Conservation (phyloP, 2,329 filamentous ascomycete species). For the Curvularia sp. region DNA sequence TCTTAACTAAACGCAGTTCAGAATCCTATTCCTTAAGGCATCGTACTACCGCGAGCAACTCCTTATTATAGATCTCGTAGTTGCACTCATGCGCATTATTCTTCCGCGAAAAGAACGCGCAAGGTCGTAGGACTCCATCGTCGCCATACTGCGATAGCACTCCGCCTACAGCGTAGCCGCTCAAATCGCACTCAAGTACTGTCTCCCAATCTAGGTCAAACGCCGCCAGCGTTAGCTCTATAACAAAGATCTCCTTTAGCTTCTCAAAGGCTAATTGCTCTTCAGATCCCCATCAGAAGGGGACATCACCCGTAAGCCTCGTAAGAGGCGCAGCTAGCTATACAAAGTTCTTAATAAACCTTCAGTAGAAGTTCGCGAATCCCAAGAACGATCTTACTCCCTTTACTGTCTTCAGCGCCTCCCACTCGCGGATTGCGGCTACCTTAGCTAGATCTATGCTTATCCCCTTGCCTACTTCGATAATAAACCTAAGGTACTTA, state of each 20-base stretch:
- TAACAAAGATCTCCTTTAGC: too few relatives aligned
- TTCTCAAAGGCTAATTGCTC: too few relatives aligned
- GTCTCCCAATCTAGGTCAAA: too few relatives aligned
- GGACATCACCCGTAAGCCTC: neutral
- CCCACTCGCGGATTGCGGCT: neutral
- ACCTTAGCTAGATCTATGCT: neutral
- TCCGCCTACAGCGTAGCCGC: neutral
- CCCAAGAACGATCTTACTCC: neutral
- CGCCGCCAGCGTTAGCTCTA: too few relatives aligned
- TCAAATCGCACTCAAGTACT: neutral
- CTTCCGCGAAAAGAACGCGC: too few relatives aligned
- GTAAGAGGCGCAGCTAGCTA: neutral
- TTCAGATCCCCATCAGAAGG: neutral
- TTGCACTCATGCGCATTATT: neutral
- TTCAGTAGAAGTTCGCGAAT: too few relatives aligned
- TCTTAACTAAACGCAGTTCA: neutral
- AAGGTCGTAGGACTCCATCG: neutral
- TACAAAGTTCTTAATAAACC: neutral
- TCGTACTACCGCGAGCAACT: neutral
- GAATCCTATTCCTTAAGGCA: neutral
- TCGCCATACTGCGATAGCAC: neutral
- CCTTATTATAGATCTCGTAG: neutral
- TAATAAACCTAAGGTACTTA: constrained; percentile 3
- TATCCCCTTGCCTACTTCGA: neutral
- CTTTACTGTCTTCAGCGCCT: too few relatives aligned